Evolutionary conservation across 2,329 filamentous ascomycete genomes (phyloP), one percentile per base, ranked within the genome.

Genomic region (Arachnopeziza araneosa): DNA sequence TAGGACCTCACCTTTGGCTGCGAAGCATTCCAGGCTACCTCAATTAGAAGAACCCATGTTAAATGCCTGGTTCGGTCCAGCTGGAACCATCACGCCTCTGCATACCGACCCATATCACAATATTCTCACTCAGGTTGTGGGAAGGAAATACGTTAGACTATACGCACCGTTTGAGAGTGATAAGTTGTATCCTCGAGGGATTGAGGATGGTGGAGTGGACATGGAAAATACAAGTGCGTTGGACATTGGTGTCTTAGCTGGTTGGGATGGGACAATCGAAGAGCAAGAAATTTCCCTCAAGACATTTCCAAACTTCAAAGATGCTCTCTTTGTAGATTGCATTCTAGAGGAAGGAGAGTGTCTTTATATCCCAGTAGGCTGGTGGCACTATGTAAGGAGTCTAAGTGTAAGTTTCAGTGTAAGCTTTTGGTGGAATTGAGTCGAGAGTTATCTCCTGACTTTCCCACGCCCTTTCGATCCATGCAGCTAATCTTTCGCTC

Each of bases 301-400:
- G 26, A 62, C 54, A n/a, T 72, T 70, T 36, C 65, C 66, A 1
- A 22, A 59, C 0, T 69, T 66, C 48, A 52, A 51, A 5, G 62
- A 63, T 1, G 68, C 66, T 19, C 56, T 62, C 10, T 70, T 78
- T 70, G 75, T 89, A 36, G 95, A 99, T 70, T 87, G 87, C 59
- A 81, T 98, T 1, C 76, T 99, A 6, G 84, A 82, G 30, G 88
- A 89, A 0, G 95, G 93, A 0, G 92, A 99, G 57, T 89, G 86
- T 64, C 72, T 99, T 57, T 95, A 96, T 72, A 90, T 99, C 57
- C 95, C 95, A 0, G 81, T 91, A 5, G 95, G 93, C 0, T 99
- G 95, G 93, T 99, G 95, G 95, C 95, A 99, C 78, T 98, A 97
- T 74, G 90, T 98, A 2, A 81, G 90, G 61, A 91, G 91, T 55